Evolutionary conservation across 78 protist species (phyloP), one percentile per base, ranked within the genome.

Genomic region (Polysphondylium violaceum): DNA sequence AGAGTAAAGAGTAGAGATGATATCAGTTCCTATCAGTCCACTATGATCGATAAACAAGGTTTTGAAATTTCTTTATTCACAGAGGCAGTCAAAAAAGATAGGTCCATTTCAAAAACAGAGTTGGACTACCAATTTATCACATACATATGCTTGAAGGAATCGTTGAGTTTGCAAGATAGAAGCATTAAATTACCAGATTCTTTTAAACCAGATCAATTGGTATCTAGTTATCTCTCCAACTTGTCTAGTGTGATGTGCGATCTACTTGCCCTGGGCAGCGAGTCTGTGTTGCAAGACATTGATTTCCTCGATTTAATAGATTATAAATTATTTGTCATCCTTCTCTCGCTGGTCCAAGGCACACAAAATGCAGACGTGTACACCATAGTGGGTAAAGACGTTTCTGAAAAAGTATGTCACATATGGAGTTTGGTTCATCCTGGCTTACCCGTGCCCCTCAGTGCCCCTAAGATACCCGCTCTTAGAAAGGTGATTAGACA

Each of bases 281-380:
- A 11, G 23, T 47, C 53, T 47, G 53, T 2, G 3, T 40, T 21
- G 6, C 33, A 71, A 71, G 12, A 0, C 2, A 29, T 71, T 9
- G 25, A 51, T 51, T 73, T 73, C 19, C 4, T 56, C 6, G 79
- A 73, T 51, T 73, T 21, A 16, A 31, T 73, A 6, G 79, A 73
- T 33, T 73, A 38, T 51, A 73, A 73, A 73, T 73, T 73, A 33
- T 73, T 73, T 53, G 44, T 38, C 35, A 36, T 33, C 29, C 29
- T 51, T 51, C 4, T 73, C 27, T 33, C 35, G 21, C 76, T 33
- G 27, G 27, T 69, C 27, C 76, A 69, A 43, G 11, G 11, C 1
- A 69, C n/a, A 14, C 27, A 9, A 43, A 23, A 23, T 33, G 5
- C 38, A 3, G 58, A 43, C 16, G 38, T 69, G 27, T 27, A 27